Evolutionary conservation across 176 grass and related monocot genomes (phyloP), one percentile per base, ranked within the genome.

Genomic region (Calamus simplicifolius): DNA sequence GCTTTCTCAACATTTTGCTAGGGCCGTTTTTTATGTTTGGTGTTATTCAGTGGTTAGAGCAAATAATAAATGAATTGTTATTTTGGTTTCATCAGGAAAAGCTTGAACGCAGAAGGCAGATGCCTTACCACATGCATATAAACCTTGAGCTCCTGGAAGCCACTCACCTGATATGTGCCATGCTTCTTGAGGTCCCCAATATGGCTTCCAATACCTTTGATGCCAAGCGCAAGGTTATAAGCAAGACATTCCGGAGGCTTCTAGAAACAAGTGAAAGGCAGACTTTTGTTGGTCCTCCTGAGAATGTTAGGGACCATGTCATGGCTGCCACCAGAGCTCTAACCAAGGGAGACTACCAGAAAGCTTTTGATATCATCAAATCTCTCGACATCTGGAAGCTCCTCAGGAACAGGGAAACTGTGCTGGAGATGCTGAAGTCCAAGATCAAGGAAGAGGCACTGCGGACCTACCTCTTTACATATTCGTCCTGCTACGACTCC

Each of bases 101-200:
- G 64, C 71, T 79, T 64, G 91, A 96, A 71, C 90, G 91, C 61
- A 80, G 91, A 79, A 78, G 91, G 49, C 87, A 90, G 61, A 96
- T 96, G 91, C 91, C 91, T 29, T 96, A 96, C 68, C 91, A 90
- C 74, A 96, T 96, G 91, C 91, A 96, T 57, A 96, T 96, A 76
- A 96, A 96, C 68, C 78, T 96, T 56, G 91, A 96, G 61, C 86
- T 96, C 25, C 79, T 96, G 29, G 91, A 96, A 80, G 82, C 91
- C 27, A 90, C 86, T 30, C 91, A 96, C 19, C 74, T 96, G 71
- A 82, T 90, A 43, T 90, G 86, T 79, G 91, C 91, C 16, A 96
- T 96, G 91, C 77, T 96, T 50, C 90, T 96, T 54, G 91, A 96
- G 72, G 86, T 96, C 55, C 91, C 91, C 10, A 79, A 79, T 62